phyloP scores from a whole-genome alignment of 805 yeast genomes.

The Spathaspora passalidarum region DNA sequence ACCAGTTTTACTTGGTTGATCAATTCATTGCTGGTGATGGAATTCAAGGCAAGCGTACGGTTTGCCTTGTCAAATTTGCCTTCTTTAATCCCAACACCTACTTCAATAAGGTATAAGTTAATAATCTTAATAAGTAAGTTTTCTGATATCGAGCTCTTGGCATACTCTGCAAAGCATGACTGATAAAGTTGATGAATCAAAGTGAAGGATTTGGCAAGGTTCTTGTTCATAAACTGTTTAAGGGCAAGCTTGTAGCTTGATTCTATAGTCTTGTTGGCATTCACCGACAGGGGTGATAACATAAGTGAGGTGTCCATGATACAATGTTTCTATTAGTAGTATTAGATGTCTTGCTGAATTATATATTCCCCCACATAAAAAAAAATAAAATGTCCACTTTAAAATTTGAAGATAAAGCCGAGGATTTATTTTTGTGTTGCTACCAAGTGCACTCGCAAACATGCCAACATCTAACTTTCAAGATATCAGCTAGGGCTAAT shows the following conservation, averaged over 20 bases:
- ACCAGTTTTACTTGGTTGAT: not conserved
- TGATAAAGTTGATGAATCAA: conserved; percentile 22
- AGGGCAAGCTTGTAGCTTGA: conserved; percentile 30
- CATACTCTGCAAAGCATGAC: conserved; percentile 17
- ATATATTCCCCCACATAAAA: not conserved
- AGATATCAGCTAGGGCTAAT: too few species aligned
- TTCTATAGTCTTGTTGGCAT: conserved; percentile 8
- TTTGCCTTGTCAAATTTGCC: conserved; percentile 1
- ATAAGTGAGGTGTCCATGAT: conserved; percentile 4
- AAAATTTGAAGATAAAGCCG: not conserved
- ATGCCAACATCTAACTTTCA: too few species aligned
- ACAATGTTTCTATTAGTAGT: not conserved
- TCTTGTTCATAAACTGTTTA: conserved; percentile 38
- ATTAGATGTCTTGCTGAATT: too few species aligned
- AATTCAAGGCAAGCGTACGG: conserved; percentile 2
- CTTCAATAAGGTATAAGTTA: conserved; percentile 33
- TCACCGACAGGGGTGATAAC: not conserved
- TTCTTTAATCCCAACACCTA: conserved; percentile 21
- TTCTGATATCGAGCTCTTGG: conserved; percentile 23
- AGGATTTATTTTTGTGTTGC: too few species aligned
- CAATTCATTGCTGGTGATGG: conserved; percentile 7
- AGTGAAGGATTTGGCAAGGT: conserved; percentile 30
- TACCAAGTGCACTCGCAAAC: not conserved
- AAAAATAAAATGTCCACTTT: not conserved
- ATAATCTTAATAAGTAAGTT: conserved; percentile 30